Evolutionary conservation across 495 filamentous ascomycete genomes (phyloP).

Genomic region (Aspergillus egyptiacus): DNA sequence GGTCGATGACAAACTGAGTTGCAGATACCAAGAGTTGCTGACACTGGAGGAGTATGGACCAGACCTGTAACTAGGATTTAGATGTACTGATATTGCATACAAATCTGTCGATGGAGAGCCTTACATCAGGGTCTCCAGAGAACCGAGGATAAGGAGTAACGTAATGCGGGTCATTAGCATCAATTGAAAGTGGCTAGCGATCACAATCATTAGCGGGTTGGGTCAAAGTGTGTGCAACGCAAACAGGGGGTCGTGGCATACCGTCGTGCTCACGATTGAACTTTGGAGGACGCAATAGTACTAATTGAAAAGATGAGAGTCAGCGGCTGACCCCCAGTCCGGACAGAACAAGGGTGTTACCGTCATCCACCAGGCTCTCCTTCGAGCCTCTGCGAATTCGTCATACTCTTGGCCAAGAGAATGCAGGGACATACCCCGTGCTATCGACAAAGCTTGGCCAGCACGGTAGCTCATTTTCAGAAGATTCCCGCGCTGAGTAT

Average conservation of each 20-base stretch:
- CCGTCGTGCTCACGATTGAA: constrained; percentile 55
- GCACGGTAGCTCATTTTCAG: constrained; percentile 56
- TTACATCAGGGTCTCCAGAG: constrained; percentile 48
- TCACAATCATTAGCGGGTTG: constrained; percentile 3
- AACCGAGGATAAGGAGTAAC: constrained; percentile 50
- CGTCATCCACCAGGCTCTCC: constrained; percentile 61
- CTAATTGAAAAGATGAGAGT: constrained; percentile 21
- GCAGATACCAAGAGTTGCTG: constrained; percentile 53
- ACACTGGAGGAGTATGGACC: constrained; percentile 49
- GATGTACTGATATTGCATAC: neutral
- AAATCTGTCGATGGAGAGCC: constrained; percentile 3
- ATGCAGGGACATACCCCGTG: constrained; percentile 49
- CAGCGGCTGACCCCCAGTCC: neutral
- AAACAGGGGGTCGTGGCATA: constrained; percentile 22
- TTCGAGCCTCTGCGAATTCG: constrained; percentile 48
- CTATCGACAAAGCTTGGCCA: constrained; percentile 49
- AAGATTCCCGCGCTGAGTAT: constrained; percentile 55
- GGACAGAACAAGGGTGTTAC: constrained; percentile 21
- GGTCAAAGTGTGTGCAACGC: neutral
- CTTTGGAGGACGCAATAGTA: constrained; percentile 56
- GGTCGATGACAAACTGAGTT: constrained; percentile 51
- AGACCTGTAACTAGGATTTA: constrained; percentile 36
- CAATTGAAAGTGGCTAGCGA: constrained; percentile 44
- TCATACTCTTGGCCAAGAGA: constrained; percentile 37
- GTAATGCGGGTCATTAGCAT: constrained; percentile 52